Conservation (phyloP, 192 early-diverging fungal species). For the Funneliformis mosseae region DNA sequence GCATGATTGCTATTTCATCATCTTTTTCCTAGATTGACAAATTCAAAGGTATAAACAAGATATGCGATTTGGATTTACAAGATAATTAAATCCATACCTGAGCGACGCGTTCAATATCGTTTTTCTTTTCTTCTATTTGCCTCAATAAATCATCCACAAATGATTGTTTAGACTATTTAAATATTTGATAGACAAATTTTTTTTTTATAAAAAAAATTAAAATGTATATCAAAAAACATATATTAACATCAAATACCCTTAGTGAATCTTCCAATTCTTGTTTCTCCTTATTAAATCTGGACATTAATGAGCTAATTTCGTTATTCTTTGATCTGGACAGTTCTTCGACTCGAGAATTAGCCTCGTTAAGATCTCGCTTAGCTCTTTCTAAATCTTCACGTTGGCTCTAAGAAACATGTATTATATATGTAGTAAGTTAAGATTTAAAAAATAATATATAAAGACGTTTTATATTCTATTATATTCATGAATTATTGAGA, state of each 20-base stretch:
- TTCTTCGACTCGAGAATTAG: constrained; percentile 75
- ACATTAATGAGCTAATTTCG: constrained; percentile 81
- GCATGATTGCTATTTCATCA: constrained; percentile 77
- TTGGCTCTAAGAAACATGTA: constrained; percentile 55
- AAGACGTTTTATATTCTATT: too few relatives aligned
- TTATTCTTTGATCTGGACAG: constrained; percentile 77
- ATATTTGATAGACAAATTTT: not conserved
- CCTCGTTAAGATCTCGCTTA: constrained; percentile 77
- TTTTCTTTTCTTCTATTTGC: constrained; percentile 18
- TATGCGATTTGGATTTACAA: not conserved
- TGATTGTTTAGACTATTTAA: constrained; percentile 19
- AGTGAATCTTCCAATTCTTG: constrained; percentile 70
- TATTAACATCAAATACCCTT: constrained; percentile 39
- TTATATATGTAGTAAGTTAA: not conserved
- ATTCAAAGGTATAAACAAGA: not conserved
- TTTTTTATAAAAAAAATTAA: not conserved
- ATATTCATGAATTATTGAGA: too few relatives aligned
- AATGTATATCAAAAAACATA: not conserved
- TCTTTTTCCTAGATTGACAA: constrained; percentile 58
- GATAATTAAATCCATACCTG: constrained; percentile 7
- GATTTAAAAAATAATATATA: not conserved
- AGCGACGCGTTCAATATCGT: constrained; percentile 25
- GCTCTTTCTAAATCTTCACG: constrained; percentile 82
- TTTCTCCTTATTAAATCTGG: constrained; percentile 83
- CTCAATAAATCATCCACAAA: constrained; percentile 25